These are phyloP conservation scores for Diutina pseudorugosa DNA, from an alignment of 1,139 yeast species.

Conservation along the genomic window DNA sequence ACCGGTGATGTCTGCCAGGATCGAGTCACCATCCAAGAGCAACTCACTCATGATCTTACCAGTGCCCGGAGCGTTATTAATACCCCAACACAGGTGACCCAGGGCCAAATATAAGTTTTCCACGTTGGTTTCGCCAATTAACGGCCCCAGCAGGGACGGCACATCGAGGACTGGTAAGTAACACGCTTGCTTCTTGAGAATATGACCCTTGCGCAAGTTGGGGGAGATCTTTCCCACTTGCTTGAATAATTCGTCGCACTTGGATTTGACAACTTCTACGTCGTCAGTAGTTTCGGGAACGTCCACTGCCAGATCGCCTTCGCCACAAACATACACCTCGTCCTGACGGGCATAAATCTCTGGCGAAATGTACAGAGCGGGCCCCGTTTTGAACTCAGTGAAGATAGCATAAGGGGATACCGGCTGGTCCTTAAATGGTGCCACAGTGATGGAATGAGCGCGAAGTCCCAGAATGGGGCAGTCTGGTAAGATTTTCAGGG, in stretches of 20 bases:
- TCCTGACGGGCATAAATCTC: conserved; percentile 92
- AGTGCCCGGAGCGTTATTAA: conserved; percentile 94
- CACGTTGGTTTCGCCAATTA: conserved; percentile 87
- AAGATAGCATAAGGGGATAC: conserved; percentile 91
- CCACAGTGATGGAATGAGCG: conserved; percentile 89
- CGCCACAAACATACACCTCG: conserved; percentile 96
- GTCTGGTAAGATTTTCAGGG: conserved; percentile 75
- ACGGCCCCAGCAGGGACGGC: conserved; percentile 85
- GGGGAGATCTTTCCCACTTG: conserved; percentile 74
- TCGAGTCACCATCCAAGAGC: conserved; percentile 71
- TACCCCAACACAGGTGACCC: conserved; percentile 98
- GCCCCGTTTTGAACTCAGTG: conserved; percentile 69
- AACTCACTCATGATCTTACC: conserved; percentile 88
- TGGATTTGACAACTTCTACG: conserved; percentile 75
- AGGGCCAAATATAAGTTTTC: conserved; percentile 68
- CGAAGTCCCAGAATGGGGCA: conserved; percentile 88
- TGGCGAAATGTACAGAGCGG: conserved; percentile 65
- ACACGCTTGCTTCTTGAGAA: conserved; percentile 85
- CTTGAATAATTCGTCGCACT: conserved; percentile 77
- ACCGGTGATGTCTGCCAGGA: conserved; percentile 66
- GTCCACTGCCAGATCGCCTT: conserved; percentile 83
- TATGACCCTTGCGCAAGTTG: conserved; percentile 60
- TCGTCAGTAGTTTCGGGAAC: conserved; percentile 93
- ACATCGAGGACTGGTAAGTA: conserved; percentile 90
- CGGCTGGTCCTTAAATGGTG: conserved; percentile 56